Percentiles rank a stretch among this genome's conserved stretches.
These are phyloP conservation scores for Gracilaria domingensis DNA, from an alignment of 23 red algal genomes.

Conservation along the genomic window DNA sequence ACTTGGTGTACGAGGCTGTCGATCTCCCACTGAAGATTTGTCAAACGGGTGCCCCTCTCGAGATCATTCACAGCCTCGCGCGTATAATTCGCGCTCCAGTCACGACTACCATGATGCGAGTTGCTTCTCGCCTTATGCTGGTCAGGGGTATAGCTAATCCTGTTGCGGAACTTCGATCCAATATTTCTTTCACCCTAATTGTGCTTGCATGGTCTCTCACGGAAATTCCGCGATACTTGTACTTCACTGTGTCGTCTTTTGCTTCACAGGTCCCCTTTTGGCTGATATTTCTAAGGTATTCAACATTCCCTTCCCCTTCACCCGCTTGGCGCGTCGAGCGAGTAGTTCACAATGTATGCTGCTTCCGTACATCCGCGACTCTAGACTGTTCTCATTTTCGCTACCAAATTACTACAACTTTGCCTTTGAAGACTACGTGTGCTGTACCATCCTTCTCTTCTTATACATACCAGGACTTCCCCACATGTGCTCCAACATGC, in stretches of 20 bases:
- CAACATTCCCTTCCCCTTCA: conserved; percentile 95
- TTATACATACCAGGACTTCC: conserved; percentile 89
- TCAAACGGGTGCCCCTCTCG: conserved; percentile 82
- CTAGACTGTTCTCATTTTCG: conserved; percentile 44
- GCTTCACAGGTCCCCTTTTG: conserved; percentile 44
- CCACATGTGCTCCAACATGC: conserved; percentile 92
- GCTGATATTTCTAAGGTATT: conserved; percentile 79
- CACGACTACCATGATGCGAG: conserved; percentile 80
- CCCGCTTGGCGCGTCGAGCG: conserved; percentile 89
- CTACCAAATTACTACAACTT: conserved; percentile 92
- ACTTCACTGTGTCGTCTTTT: conserved; percentile 71
- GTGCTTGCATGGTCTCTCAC: conserved; percentile 90
- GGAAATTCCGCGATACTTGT: conserved; percentile 92
- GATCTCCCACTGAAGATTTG: conserved; percentile 59
- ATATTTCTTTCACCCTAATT: conserved; percentile 66
- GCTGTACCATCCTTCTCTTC: conserved; percentile 59
- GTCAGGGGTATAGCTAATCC: conserved; percentile 73
- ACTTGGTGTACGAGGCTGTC: too few relatives aligned
- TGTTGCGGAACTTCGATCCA: conserved; percentile 49
- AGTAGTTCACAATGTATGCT: conserved; percentile 65
- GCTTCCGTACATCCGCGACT: conserved; percentile 75
- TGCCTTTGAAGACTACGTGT: conserved; percentile 84
- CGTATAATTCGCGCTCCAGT: conserved; percentile 80
- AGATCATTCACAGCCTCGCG: conserved; percentile 83
- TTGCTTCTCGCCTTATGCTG: conserved; percentile 86